phyloP scores from a whole-genome alignment of 495 filamentous ascomycete species.

The Xanthoparmelia taractica region DNA sequence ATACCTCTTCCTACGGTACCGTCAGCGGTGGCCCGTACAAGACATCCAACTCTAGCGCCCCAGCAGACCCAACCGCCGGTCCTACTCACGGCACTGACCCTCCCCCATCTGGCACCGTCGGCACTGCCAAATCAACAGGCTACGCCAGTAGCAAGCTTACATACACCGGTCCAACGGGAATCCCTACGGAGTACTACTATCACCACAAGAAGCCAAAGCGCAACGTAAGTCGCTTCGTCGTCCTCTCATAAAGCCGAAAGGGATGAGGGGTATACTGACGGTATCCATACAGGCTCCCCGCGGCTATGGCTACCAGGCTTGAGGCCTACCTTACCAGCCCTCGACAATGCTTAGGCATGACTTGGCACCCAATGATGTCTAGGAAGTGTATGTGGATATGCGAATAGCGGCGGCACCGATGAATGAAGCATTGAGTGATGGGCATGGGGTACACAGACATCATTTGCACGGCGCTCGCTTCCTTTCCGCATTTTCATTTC shows the following conservation, averaged over 20 bases:
- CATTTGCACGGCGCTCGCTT: background rate
- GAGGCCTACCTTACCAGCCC: background rate
- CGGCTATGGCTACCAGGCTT: background rate
- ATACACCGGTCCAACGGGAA: background rate
- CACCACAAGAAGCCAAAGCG: conserved; percentile 5
- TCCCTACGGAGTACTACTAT: conserved; percentile 2
- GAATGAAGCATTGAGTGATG: background rate
- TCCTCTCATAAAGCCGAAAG: background rate
- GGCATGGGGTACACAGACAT: background rate
- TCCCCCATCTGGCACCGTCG: background rate
- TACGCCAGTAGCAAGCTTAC: background rate
- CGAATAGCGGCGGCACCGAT: background rate
- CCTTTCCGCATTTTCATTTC: background rate
- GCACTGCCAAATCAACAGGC: background rate
- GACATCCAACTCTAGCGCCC: background rate
- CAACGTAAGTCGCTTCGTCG: background rate
- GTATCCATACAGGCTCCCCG: background rate
- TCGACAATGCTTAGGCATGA: background rate
- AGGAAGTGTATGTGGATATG: background rate
- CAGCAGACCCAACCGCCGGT: background rate
- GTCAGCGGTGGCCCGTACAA: background rate
- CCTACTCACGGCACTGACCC: conserved; percentile 5
- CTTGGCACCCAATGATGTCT: background rate
- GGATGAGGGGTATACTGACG: background rate
- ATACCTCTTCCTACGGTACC: background rate